Conservation (phyloP, 257 asterid genomes). For the Haberlea rhodopensis region DNA sequence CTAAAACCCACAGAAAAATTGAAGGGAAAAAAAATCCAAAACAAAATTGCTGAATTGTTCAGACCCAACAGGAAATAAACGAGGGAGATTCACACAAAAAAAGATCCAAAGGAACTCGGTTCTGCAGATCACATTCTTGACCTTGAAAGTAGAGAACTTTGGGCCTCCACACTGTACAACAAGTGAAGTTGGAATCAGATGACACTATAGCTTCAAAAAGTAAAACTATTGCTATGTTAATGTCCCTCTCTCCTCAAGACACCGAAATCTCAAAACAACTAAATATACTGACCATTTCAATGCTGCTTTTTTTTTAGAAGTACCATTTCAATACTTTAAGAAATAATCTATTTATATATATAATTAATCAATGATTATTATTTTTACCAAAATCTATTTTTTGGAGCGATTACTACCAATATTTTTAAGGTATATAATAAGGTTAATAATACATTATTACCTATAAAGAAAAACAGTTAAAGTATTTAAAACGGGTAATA, state of each 20-base stretch:
- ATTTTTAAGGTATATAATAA: no score
- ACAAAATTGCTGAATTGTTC: slow-evolving; percentile 15
- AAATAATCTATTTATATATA: slow-evolving; percentile 9
- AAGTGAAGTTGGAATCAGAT: slow-evolving; percentile 36
- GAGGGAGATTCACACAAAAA: slow-evolving; percentile 25
- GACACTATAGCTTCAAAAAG: slow-evolving; percentile 26
- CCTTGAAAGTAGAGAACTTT: slow-evolving; percentile 31
- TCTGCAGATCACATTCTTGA: slow-evolving; percentile 50
- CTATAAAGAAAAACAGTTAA: slow-evolving; percentile 27
- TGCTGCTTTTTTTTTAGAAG: no score
- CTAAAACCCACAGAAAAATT: slow-evolving; percentile 20
- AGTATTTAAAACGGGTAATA: no score
- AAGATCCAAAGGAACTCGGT: slow-evolving; percentile 26
- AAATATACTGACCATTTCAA: no score
- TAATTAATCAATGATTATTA: no score
- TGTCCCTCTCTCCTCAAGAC: slow-evolving; percentile 35
- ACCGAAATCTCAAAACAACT: no score
- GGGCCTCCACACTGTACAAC: slow-evolving; percentile 30
- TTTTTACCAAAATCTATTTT: no score
- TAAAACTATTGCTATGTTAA: slow-evolving; percentile 23
- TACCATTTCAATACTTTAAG: no score
- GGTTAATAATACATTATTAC: no score
- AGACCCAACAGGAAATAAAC: slow-evolving; percentile 30
- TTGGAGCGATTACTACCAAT: no score
- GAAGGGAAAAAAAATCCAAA: slow-evolving; percentile 8